phyloP scores from a whole-genome alignment of 768 basidiomycete genomes.

The Phlegmacium glaucopus region DNA sequence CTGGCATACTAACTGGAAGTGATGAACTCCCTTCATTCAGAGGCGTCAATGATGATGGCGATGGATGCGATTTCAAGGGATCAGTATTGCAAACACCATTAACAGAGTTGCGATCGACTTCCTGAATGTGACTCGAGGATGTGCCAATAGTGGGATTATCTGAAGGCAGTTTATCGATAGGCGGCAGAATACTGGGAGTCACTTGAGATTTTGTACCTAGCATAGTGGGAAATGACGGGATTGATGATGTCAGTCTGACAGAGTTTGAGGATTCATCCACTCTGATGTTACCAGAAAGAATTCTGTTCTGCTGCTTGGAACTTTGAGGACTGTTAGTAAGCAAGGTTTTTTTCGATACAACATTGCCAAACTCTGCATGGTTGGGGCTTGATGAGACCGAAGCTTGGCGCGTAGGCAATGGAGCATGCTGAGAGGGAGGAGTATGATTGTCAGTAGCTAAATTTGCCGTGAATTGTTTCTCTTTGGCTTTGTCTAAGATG shows the following conservation, averaged over 20 bases:
- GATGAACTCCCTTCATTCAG: not conserved
- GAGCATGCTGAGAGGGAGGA: not conserved
- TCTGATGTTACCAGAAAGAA: not conserved
- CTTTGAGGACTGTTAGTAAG: not conserved
- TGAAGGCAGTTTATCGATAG: no score
- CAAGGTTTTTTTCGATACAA: constrained; percentile 7
- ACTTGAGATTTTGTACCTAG: no score
- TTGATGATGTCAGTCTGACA: not conserved
- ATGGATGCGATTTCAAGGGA: no score
- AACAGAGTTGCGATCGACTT: no score
- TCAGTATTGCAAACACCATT: no score
- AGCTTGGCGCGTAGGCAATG: not conserved
- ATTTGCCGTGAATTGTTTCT: constrained; percentile 8
- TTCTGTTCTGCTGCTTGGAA: not conserved
- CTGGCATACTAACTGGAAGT: not conserved
- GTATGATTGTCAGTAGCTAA: not conserved
- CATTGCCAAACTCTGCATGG: constrained; percentile 6
- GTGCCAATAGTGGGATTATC: no score
- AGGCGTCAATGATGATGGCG: no score
- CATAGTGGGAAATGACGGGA: no score
- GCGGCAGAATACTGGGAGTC: no score
- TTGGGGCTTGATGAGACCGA: constrained; percentile 4
- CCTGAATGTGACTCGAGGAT: no score
- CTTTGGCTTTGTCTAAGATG: constrained; percentile 24
- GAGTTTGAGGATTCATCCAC: not conserved